Conservation (phyloP, 352 stramenopile species). For the Blastocystis sp. region DNA sequence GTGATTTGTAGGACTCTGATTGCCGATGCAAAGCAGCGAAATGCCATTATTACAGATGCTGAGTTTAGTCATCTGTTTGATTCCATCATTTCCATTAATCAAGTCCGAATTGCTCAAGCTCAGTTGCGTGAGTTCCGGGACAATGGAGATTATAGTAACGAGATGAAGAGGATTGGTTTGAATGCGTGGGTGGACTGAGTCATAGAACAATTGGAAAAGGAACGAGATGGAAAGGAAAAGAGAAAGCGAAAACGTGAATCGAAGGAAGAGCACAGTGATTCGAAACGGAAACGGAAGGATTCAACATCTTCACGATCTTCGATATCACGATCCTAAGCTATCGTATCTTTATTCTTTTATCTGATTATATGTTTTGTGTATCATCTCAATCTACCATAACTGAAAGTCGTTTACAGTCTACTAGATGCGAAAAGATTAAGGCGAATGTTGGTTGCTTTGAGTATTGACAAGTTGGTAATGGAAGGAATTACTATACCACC, state of each 20-base stretch:
- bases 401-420: too few species aligned
- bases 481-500: too few species aligned
- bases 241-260: neutral
- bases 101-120: neutral
- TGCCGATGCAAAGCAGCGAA: neutral
- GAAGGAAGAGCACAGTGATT: neutral
- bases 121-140: neutral
- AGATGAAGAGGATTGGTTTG: slow-evolving; percentile 5
- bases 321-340: too few species aligned
- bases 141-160: neutral
- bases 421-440: too few species aligned
- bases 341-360: neutral
- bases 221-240: neutral
- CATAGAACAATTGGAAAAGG: neutral
- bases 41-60: neutral
- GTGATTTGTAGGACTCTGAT: slow-evolving; percentile 14
- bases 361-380: too few species aligned
- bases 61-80: neutral
- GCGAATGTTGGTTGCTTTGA: too few species aligned
- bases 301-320: neutral
- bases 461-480: too few species aligned
- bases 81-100: neutral
- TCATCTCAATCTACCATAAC: too few species aligned
- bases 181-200: too few species aligned
- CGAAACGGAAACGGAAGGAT: neutral